Evolutionary conservation across 2,329 filamentous ascomycete species (phyloP).

Genomic region (Lasiodiplodia hormozganensis): DNA sequence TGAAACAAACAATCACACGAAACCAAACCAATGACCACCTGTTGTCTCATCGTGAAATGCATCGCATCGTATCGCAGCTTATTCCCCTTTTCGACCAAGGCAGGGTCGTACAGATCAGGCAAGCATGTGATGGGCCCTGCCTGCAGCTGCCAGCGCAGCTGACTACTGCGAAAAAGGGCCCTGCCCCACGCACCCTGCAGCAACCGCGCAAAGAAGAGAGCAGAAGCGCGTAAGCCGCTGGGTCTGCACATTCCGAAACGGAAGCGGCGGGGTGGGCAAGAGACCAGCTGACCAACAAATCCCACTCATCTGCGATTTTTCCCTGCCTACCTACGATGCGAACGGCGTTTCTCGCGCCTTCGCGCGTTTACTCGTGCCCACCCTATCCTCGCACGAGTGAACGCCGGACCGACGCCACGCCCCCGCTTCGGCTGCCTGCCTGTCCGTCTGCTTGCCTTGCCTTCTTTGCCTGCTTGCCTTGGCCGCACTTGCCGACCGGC

Average conservation of each 20-base stretch:
- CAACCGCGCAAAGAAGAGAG: too few species aligned
- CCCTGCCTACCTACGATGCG: neutral
- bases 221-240: conserved; percentile 26
- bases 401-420: neutral
- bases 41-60: conserved; percentile 20
- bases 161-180: conserved; percentile 6
- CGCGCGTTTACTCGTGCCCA: neutral
- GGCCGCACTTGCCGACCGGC: conserved; percentile 4
- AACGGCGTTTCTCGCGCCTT: conserved; percentile 2
- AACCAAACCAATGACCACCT: conserved; percentile 1
- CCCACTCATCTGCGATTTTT: neutral
- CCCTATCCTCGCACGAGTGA: neutral
- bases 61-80: conserved; percentile 10
- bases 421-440: neutral
- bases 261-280: conserved; percentile 6
- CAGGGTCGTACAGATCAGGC: neutral
- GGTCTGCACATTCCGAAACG: conserved; percentile 20
- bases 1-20: conserved; percentile 18
- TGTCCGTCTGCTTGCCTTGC: too few species aligned
- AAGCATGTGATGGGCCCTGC: conserved; percentile 14
- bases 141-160: conserved; percentile 24
- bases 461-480: neutral
- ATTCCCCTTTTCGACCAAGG: conserved; percentile 1
- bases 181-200: neutral
- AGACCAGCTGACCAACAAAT: conserved; percentile 11